Evolutionary conservation across 2,329 filamentous ascomycete genomes (phyloP).

Genomic region (Harringtonia aguacate): DNA sequence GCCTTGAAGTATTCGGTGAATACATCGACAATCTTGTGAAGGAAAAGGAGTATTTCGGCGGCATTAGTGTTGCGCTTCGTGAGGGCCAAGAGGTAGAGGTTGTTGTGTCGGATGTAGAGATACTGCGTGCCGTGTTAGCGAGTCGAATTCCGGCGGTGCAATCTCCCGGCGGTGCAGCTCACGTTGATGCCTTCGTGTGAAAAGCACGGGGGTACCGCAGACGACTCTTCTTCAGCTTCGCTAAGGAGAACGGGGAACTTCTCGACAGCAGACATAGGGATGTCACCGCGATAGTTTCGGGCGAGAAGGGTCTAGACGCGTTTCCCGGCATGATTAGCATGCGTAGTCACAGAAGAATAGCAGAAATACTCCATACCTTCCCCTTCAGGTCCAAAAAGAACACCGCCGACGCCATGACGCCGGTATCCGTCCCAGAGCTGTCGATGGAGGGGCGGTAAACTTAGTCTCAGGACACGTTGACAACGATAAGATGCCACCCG

Average conservation of each 20-base stretch:
- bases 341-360: background rate
- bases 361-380: slow-evolving; percentile 55
- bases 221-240: slow-evolving; percentile 98
- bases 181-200: slow-evolving; percentile 98
- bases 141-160: too few relatives aligned
- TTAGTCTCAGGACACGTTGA: too few relatives aligned
- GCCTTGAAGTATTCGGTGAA: slow-evolving; percentile 99
- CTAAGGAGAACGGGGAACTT: slow-evolving; percentile 93
- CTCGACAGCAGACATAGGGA: slow-evolving; percentile 98
- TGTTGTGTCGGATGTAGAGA: slow-evolving; percentile 98
- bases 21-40: slow-evolving; percentile 96
- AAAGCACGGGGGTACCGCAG: slow-evolving; percentile 93
- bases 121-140: slow-evolving; percentile 47
- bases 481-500: too few relatives aligned
- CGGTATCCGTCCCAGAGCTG: too few relatives aligned
- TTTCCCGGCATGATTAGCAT: too few relatives aligned
- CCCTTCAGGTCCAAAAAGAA: slow-evolving; percentile 99
- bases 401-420: slow-evolving; percentile 81
- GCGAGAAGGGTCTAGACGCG: slow-evolving; percentile 75
- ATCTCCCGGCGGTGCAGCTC: too few relatives aligned
- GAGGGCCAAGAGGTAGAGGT: slow-evolving; percentile 92
- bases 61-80: slow-evolving; percentile 99
- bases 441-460: too few relatives aligned
- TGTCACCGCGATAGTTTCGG: slow-evolving; percentile 96
- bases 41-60: slow-evolving; percentile 93